Evolutionary conservation across 208 protist species (phyloP), one percentile per base, ranked within the genome.

Genomic region (Crithidia brevicula): DNA sequence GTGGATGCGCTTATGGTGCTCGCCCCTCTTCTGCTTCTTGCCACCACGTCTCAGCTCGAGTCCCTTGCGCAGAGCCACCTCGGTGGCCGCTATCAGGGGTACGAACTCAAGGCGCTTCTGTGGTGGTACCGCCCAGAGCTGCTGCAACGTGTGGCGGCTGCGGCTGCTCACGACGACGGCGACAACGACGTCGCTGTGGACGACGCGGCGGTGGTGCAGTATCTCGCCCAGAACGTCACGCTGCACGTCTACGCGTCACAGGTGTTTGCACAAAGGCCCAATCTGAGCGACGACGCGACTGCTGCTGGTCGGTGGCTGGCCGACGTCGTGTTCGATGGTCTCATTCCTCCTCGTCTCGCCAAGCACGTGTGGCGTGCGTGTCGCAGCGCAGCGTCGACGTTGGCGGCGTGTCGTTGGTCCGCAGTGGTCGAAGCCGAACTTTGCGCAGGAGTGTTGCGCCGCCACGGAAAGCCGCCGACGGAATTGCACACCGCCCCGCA

Each of bases 391-490:
- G 81, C 81, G 16, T 25, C 45, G 40, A 11, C 30, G n/a, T 64
- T 91, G 38, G 68, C 67, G 30, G 54, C 23, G 20, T 63, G 62
- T 51, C 84, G 88, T n/a, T 91, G 84, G 88, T 52, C 80, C 0
- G 63, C 74, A 7, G 33, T 86, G 0, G 81, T 80, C 27, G 88
- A 93, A 63, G 75, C 64, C 33, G 88, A 93, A 65, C 72, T 94
- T n/a, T 46, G 82, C 16, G 49, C 54, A 15, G 74, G 49, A n/a
- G 61, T 90, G 56, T 22, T 74, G 65, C 46, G 27, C 15, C 30
- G 46, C 28, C 38, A 58, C 27, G 83, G 85, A 40, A 64, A 27
- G 33, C 70, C 76, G 8, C 88, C 88, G 27, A 10, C 36, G 2
- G 63, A 49, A 8, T 67, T 91, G 28, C 16, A 38, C 59, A 88